phyloP scores from a whole-genome alignment of 768 basidiomycete genomes.

The Amanita pallidorosea region DNA sequence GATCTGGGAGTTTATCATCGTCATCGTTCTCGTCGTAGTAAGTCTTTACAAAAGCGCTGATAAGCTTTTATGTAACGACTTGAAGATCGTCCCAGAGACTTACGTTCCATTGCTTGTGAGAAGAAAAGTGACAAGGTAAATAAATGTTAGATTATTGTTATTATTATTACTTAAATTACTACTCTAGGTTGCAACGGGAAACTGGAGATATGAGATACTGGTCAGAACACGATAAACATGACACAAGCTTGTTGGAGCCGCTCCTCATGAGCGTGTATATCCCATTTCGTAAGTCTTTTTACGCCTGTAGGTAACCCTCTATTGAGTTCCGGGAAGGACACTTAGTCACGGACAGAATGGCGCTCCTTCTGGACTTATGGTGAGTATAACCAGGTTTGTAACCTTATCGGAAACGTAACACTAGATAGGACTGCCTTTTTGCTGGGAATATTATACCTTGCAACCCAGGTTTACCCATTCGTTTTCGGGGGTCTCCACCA shows the following conservation, averaged over 20 bases:
- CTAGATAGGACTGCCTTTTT: conserved; percentile 45
- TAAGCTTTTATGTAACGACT: not conserved
- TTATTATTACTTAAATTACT: not conserved
- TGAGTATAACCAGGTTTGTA: conserved; percentile 26
- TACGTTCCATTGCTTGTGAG: conserved; percentile 52
- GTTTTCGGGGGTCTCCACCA: conserved; percentile 38
- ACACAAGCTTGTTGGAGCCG: conserved; percentile 32
- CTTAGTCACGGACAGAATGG: conserved; percentile 60
- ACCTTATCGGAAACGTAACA: conserved; percentile 8
- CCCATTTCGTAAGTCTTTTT: conserved; percentile 51
- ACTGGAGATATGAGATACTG: conserved; percentile 44
- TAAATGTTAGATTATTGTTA: not conserved
- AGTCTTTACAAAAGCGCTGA: conserved; percentile 9
- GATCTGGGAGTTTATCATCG: conserved; percentile 57
- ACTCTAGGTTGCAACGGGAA: conserved; percentile 36
- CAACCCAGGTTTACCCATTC: conserved; percentile 49
- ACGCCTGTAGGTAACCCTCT: not conserved
- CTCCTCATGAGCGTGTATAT: conserved; percentile 51
- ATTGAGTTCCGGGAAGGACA: conserved; percentile 30
- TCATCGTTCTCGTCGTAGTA: conserved; percentile 40
- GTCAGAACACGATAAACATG: conserved; percentile 46
- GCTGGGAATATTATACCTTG: conserved; percentile 52
- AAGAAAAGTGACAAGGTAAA: conserved; percentile 46
- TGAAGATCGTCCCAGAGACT: conserved; percentile 62
- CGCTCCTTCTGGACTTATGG: conserved; percentile 63